phyloP scores from a whole-genome alignment of 441 rosid species.

The Brassica hybrid region DNA sequence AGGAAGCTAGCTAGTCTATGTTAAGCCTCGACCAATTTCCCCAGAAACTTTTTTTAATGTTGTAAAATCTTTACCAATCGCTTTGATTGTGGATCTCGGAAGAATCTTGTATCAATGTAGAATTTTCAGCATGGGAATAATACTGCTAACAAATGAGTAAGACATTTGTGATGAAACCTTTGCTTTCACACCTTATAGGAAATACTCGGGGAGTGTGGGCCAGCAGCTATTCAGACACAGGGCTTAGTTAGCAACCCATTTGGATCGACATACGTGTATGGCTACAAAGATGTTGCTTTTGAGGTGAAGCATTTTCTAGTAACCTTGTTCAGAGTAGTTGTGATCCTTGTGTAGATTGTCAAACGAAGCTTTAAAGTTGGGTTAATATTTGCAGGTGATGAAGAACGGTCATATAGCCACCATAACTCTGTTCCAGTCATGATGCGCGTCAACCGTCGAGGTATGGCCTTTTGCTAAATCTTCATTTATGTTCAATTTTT shows the following conservation, averaged over 20 bases:
- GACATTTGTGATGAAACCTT: conserved; percentile 23
- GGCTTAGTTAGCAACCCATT: conserved; percentile 96
- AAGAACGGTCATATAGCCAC: conserved; percentile 93
- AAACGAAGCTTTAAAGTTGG: conserved; percentile 5
- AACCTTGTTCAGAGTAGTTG: background rate
- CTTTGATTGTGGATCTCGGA: too few species aligned
- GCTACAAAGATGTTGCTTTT: conserved; percentile 89
- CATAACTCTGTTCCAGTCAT: conserved; percentile 86
- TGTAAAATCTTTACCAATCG: too few species aligned
- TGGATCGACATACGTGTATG: conserved; percentile 95
- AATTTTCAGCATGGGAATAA: conserved; percentile 9
- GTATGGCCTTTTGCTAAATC: background rate
- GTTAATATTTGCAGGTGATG: conserved; percentile 75
- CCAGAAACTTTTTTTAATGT: too few species aligned
- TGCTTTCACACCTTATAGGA: conserved; percentile 52
- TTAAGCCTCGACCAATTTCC: background rate
- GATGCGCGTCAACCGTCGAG: background rate
- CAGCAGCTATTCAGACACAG: conserved; percentile 98
- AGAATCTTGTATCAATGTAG: too few species aligned
- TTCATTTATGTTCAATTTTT: background rate
- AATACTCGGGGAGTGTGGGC: conserved; percentile 95
- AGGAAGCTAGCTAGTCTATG: conserved; percentile 25
- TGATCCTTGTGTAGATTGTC: conserved; percentile 7
- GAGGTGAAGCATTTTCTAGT: conserved; percentile 62
- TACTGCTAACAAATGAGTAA: conserved; percentile 7